phyloP scores from a whole-genome alignment of 176 grass and related monocot genomes.

The Eragrostis nindensis region DNA sequence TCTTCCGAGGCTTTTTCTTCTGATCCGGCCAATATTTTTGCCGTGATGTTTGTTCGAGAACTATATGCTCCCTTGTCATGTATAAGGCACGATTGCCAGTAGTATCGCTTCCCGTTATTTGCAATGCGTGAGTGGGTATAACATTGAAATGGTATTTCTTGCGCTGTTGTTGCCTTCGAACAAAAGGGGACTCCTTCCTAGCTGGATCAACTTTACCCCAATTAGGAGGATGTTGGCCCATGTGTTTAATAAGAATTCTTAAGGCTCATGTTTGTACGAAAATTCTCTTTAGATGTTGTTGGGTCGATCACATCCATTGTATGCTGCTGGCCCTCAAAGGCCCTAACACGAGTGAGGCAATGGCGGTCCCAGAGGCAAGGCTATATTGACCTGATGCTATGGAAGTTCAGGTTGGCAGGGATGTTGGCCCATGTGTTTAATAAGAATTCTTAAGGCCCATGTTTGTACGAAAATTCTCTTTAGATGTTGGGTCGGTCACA shows the following conservation, averaged over 20 bases:
- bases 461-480: background rate
- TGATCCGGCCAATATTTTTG: constrained; percentile 36
- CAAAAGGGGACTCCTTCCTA: too few species aligned
- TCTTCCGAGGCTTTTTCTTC: constrained; percentile 46
- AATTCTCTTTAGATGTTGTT: background rate
- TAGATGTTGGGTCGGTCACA: too few species aligned
- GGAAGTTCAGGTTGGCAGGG: too few species aligned
- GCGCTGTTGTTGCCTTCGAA: background rate
- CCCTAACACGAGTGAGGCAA: too few species aligned
- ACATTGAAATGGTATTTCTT: background rate
- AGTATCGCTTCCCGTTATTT: constrained; percentile 1
- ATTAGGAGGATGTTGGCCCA: background rate
- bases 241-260: background rate
- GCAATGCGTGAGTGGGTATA: background rate
- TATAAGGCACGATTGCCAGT: constrained; percentile 61
- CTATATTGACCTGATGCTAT: too few species aligned
- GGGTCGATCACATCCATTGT: background rate
- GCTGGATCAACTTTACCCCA: background rate
- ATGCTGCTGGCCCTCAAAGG: too few species aligned
- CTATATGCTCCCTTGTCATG: background rate
- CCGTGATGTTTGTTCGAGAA: constrained; percentile 34
- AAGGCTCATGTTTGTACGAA: background rate
- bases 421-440: background rate
- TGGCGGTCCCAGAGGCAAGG: too few species aligned
- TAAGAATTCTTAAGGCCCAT: background rate